A percentile compares a stretch with the other conserved stretches of the same genome.
These are phyloP conservation scores for Aspergillus candidus DNA, from an alignment of 2,329 filamentous ascomycete genomes.

Conservation along the genomic window DNA sequence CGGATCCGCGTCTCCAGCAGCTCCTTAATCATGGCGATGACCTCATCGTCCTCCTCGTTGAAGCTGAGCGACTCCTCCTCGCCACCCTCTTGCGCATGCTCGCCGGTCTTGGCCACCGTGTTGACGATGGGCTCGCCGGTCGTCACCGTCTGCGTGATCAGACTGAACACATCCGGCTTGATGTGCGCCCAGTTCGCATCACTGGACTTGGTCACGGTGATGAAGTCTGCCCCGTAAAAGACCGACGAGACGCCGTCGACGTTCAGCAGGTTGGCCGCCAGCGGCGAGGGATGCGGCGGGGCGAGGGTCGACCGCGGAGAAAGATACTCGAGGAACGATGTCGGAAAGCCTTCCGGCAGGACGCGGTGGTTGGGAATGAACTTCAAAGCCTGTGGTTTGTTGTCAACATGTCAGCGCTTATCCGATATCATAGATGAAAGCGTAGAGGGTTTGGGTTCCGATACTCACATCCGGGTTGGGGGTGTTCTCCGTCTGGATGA, in stretches of 20 bases:
- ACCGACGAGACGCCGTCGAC: conserved; percentile 92
- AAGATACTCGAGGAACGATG: conserved; percentile 86
- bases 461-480: conserved; percentile 75
- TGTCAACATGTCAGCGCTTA: too few species aligned
- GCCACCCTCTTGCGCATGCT: conserved; percentile 41
- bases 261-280: conserved; percentile 84
- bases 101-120: conserved; percentile 56
- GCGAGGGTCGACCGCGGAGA: conserved; percentile 81
- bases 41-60: conserved; percentile 86
- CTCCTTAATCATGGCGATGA: conserved; percentile 98
- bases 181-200: conserved; percentile 91
- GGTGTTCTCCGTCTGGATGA: conserved; percentile 94
- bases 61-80: conserved; percentile 69
- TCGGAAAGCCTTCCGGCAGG: conserved; percentile 65
- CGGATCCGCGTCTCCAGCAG: conserved; percentile 89
- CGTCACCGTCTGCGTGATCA: conserved; percentile 90
- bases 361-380: conserved; percentile 88
- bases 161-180: conserved; percentile 87
- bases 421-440: not conserved
- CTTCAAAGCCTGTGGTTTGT: conserved; percentile 60
- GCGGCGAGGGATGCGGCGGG: conserved; percentile 81
- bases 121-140: conserved; percentile 77
- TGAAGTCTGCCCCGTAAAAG: conserved; percentile 92
- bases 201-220: conserved; percentile 86
- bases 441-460: not conserved